Evolutionary conservation across 306 rosid species (phyloP), one percentile per base, ranked within the genome.

Genomic region (Ceratonia siliqua): DNA sequence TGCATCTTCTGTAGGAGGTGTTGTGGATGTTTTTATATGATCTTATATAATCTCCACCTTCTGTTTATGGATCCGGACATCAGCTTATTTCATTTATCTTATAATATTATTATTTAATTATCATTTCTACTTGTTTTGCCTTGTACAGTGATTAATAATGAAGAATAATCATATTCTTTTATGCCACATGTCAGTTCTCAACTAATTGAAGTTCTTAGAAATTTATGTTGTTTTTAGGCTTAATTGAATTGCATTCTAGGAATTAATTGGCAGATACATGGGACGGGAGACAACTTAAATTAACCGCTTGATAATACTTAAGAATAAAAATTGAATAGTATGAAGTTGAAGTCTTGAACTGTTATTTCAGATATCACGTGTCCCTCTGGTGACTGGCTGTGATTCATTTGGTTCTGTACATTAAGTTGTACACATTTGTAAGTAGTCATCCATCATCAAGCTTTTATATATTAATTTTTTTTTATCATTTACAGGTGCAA

Each of bases 401-500:
- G 42, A 62, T 21, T 63, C 63, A 32, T 42, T 72, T 70, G 72
- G 54, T 78, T 63, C 0, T 28, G 36, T 35, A 10, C 57, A 48
- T 50, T 30, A 14, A 73, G 70, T 46, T 42, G 48, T 52, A 17
- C 8, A 15, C 22, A 33, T 55, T 62, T 72, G 65, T 53, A 21
- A 22, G 27, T 20, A 68, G 53, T 55, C 32, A 65, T 62, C 57
- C 8, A 9, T 45, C 32, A 28, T 28, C 66, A 33, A 70, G 67
- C 71, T 55, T 74, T 65, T 61, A 52, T 61, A 52, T 78, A 72
- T 79, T 62, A 71, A 27, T 73, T 49, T 25, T 49, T 25, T 53
- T 56, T 77, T 66, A 67, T 78, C 72, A 49, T 62, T 81, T 65
- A 53, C 67, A 93, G 96, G 95, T 93, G 77, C 98, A 93, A 82